A percentile compares a stretch with the other conserved stretches of the same genome.
These are phyloP conservation scores for Ceratocystis huliohia DNA, from an alignment of 2,329 filamentous ascomycete genomes.

Conservation along the genomic window DNA sequence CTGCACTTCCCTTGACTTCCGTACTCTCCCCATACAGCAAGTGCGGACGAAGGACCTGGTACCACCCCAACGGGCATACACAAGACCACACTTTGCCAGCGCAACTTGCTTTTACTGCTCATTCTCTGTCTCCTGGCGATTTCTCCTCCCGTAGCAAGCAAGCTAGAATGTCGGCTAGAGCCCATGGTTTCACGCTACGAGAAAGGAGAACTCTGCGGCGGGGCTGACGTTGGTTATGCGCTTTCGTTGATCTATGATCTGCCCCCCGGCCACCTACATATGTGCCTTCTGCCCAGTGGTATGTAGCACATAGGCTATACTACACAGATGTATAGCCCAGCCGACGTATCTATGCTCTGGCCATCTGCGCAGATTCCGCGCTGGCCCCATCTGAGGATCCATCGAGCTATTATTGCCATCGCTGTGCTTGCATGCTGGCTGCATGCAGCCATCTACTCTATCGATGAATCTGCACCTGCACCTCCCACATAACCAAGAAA, in stretches of 20 bases:
- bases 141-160: neutral
- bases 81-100: too few relatives aligned
- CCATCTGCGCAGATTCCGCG: neutral
- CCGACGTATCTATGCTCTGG: neutral
- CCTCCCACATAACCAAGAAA: neutral
- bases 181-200: neutral
- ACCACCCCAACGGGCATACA: too few relatives aligned
- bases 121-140: neutral
- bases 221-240: neutral
- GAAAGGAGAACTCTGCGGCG: neutral
- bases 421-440: neutral
- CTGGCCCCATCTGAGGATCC: neutral
- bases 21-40: too few relatives aligned
- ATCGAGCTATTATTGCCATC: too few relatives aligned
- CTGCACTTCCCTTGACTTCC: too few relatives aligned
- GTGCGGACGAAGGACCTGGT: too few relatives aligned
- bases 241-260: neutral
- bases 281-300: neutral
- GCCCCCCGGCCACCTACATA: neutral
- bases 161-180: slow-evolving; percentile 1
- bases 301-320: neutral
- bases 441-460: slow-evolving; percentile 2
- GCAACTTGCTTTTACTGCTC: too few relatives aligned
- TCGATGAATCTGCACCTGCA: neutral
- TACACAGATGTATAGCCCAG: neutral